phyloP scores from a whole-genome alignment of 2,329 filamentous ascomycete species.

The Cercospora nicotianae region DNA sequence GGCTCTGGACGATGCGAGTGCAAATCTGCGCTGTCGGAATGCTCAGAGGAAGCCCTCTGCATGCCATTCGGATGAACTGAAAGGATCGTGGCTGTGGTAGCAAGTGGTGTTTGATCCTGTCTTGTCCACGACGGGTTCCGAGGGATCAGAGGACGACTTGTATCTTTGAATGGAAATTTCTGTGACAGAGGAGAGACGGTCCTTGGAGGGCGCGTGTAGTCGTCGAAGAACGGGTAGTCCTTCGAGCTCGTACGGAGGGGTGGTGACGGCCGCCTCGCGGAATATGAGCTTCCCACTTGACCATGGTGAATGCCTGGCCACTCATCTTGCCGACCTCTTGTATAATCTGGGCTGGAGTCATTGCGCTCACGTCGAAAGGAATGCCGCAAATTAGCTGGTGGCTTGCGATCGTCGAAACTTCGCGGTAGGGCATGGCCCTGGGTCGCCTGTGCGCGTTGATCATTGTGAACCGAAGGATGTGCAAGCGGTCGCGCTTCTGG shows the following conservation, averaged over 20 bases:
- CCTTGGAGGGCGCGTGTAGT: not conserved
- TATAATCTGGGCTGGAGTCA: not conserved
- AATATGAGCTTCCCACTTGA: not conserved
- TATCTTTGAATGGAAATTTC: not conserved
- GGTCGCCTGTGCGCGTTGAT: not conserved
- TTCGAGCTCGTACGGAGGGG: not conserved
- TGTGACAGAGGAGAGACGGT: not conserved
- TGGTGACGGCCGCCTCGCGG: not conserved
- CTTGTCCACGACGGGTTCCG: not conserved
- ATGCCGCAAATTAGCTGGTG: conserved; percentile 3
- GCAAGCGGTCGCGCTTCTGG: not conserved
- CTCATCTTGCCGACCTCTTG: not conserved
- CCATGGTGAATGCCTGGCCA: not conserved
- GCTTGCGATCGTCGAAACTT: not conserved
- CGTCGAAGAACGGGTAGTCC: not conserved
- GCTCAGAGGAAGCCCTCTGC: not conserved
- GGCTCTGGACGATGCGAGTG: not conserved
- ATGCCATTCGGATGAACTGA: not conserved
- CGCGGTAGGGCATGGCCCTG: not conserved
- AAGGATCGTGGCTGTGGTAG: not conserved
- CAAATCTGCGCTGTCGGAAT: not conserved
- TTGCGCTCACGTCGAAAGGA: not conserved
- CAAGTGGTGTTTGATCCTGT: not conserved
- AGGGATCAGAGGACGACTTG: not conserved
- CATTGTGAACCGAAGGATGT: not conserved